Evolutionary conservation across 164 flowering plant species (phyloP).

Genomic region (Tetrastigma voinierianum): DNA sequence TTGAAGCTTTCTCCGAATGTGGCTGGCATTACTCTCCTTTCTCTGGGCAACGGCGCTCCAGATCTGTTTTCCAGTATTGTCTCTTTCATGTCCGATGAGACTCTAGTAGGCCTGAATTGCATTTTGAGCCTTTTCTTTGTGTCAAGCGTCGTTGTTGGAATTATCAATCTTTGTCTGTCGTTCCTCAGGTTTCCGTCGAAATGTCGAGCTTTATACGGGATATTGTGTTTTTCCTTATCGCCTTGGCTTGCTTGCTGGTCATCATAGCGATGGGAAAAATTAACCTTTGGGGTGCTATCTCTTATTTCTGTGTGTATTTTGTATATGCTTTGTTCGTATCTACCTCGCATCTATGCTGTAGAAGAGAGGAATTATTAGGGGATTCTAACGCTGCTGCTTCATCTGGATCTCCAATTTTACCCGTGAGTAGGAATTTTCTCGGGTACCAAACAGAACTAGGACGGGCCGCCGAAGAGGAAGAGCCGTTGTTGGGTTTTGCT

Average conservation of each 20-base stretch:
- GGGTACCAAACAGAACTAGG: too few species aligned
- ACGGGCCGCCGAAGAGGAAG: too few species aligned
- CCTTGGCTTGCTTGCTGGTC: slow-evolving; percentile 30
- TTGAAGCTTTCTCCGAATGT: slow-evolving; percentile 65
- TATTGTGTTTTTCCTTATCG: slow-evolving; percentile 49
- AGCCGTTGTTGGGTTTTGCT: background rate
- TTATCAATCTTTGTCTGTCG: slow-evolving; percentile 38
- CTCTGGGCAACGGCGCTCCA: slow-evolving; percentile 84
- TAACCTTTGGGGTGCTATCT: slow-evolving; percentile 53
- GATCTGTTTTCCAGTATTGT: slow-evolving; percentile 73
- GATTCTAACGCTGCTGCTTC: too few species aligned
- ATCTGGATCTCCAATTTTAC: slow-evolving; percentile 11
- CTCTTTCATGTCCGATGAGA: slow-evolving; percentile 50
- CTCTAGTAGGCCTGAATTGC: slow-evolving; percentile 61
- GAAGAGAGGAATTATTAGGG: slow-evolving; percentile 4
- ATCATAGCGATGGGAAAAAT: slow-evolving; percentile 47
- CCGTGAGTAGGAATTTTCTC: background rate
- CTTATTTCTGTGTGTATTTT: slow-evolving; percentile 48
- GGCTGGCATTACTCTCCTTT: slow-evolving; percentile 80
- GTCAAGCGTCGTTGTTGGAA: slow-evolving; percentile 64
- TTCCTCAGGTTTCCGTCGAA: slow-evolving; percentile 23
- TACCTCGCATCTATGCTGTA: slow-evolving; percentile 22
- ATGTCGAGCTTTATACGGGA: slow-evolving; percentile 57
- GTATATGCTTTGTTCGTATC: slow-evolving; percentile 59
- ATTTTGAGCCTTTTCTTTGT: slow-evolving; percentile 68